Percentiles rank a stretch among this genome's conserved stretches.
Evolutionary conservation across 495 filamentous ascomycete species (phyloP).

Genomic region (Mytilinidion resinicola): DNA sequence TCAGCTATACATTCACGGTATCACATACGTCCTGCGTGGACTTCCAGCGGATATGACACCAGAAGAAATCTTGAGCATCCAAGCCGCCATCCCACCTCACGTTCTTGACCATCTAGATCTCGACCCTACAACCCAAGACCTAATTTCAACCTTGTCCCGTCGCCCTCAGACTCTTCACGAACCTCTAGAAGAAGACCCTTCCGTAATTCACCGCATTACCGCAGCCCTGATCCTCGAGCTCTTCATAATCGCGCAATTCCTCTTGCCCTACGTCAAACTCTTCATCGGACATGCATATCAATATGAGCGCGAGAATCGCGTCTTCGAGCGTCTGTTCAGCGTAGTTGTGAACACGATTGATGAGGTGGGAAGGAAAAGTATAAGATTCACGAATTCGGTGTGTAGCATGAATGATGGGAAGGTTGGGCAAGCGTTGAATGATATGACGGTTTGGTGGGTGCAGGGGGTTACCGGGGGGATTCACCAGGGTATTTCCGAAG

Average conservation of each 20-base stretch:
- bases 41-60: conserved; percentile 54
- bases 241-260: conserved; percentile 50
- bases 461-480: conserved; percentile 56
- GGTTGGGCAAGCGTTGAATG: conserved; percentile 46
- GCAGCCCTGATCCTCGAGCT: conserved; percentile 50
- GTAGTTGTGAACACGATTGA: conserved; percentile 47
- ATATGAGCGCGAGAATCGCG: conserved; percentile 58
- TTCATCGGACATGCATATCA: conserved; percentile 47
- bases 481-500: conserved; percentile 59
- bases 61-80: conserved; percentile 43
- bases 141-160: conserved; percentile 4
- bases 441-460: conserved; percentile 50
- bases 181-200: conserved; percentile 29
- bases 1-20: conserved; percentile 60
- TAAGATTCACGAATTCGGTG: conserved; percentile 46
- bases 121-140: conserved; percentile 35
- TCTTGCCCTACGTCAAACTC: conserved; percentile 54
- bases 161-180: conserved; percentile 8
- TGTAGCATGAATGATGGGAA: conserved; percentile 52
- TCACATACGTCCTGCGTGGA: conserved; percentile 60
- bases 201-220: conserved; percentile 53
- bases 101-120: conserved; percentile 10
- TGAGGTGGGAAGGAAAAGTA: conserved; percentile 45
- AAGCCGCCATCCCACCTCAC: conserved; percentile 40
- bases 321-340: conserved; percentile 50